A percentile compares a stretch with the other conserved stretches of the same genome.
Conservation (phyloP, 441 rosid species). For the Adansonia grandidieri region DNA sequence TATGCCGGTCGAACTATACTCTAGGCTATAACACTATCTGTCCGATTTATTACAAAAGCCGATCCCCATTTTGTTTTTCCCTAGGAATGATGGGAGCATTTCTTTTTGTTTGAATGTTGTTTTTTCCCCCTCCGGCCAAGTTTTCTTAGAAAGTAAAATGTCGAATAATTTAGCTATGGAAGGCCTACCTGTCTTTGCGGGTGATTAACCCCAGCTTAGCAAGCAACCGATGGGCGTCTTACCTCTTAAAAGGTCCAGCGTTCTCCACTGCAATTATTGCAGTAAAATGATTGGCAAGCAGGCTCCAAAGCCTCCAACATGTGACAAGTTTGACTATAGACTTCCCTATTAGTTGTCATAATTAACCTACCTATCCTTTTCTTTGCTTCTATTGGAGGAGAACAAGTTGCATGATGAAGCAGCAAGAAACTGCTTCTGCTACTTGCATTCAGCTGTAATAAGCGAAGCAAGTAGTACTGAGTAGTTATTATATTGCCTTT, state of each 20-base stretch:
- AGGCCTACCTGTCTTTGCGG: background rate
- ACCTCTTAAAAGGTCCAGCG: background rate
- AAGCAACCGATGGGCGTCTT: background rate
- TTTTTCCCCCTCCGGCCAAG: background rate
- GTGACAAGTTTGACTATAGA: background rate
- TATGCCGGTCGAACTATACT: too few species aligned
- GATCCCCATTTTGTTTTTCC: too few species aligned
- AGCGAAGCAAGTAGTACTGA: background rate
- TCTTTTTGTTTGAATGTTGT: too few species aligned
- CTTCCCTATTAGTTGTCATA: slow-evolving; percentile 7
- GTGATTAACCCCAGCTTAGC: background rate
- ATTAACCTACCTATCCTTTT: background rate
- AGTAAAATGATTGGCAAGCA: background rate
- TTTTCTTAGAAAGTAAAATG: background rate
- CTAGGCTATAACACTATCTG: too few species aligned
- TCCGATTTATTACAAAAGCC: too few species aligned
- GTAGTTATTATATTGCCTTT: background rate
- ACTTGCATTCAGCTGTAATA: background rate
- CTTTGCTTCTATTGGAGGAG: slow-evolving; percentile 13
- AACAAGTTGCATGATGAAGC: slow-evolving; percentile 8
- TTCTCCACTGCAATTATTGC: background rate
- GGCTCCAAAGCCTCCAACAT: background rate
- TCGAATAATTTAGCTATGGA: background rate
- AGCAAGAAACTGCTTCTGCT: background rate
- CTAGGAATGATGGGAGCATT: background rate